Conservation (phyloP, 495 filamentous ascomycete genomes). For the Xylaria curta region DNA sequence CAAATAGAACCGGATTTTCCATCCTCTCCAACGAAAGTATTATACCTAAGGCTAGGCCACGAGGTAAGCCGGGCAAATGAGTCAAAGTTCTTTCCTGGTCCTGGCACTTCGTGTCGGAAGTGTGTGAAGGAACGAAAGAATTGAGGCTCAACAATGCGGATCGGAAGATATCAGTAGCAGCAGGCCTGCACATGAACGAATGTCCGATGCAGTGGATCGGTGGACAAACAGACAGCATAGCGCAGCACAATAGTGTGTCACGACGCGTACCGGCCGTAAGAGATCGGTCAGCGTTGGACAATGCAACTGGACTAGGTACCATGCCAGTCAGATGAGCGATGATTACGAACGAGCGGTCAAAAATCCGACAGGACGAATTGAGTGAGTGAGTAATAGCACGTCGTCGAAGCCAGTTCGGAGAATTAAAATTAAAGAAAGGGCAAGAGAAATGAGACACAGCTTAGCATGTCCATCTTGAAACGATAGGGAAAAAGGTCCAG, state of each 20-base stretch:
- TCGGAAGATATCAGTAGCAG: background rate
- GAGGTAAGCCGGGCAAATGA: background rate
- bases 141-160: background rate
- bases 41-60: background rate
- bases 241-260: background rate
- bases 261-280: background rate
- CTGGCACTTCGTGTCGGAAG: background rate
- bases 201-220: background rate
- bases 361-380: background rate
- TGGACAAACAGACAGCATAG: background rate
- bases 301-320: background rate
- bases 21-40: background rate
- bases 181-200: background rate
- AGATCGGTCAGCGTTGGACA: background rate
- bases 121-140: background rate
- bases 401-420: background rate
- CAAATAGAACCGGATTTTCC: background rate
- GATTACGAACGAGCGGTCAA: background rate
- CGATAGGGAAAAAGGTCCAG: background rate
- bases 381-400: background rate
- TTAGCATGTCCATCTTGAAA: background rate
- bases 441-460: background rate
- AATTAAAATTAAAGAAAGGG: background rate
- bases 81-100: background rate
- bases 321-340: background rate